A percentile compares a stretch with the other conserved stretches of the same genome.
Conservation (phyloP, 495 filamentous ascomycete species). For the Aspergillus carlsbadensis region DNA sequence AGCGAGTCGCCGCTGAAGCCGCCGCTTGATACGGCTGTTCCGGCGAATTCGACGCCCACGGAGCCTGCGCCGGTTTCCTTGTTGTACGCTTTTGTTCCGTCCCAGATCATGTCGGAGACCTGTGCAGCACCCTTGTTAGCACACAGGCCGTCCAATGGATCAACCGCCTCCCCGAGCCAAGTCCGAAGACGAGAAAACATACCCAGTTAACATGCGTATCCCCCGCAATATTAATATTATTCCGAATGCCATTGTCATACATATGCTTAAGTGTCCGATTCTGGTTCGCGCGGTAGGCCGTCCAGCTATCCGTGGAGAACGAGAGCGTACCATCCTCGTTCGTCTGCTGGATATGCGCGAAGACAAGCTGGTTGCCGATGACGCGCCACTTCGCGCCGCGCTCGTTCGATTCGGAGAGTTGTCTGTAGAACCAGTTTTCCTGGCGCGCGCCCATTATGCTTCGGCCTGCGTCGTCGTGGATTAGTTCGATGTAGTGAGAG, state of each 20-base stretch:
- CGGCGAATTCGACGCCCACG: conserved; percentile 67
- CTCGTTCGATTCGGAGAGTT: conserved; percentile 46
- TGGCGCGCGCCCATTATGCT: conserved; percentile 64
- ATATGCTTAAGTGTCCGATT: conserved; percentile 61
- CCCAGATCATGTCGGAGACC: conserved; percentile 62
- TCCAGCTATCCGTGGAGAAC: conserved; percentile 28
- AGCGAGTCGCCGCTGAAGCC: conserved; percentile 48
- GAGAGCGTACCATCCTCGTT: conserved; percentile 7
- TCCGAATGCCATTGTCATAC: conserved; percentile 59
- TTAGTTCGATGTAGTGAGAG: conserved; percentile 52
- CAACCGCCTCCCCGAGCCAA: no score
- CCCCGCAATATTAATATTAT: conserved; percentile 66
- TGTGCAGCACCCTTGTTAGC: not conserved
- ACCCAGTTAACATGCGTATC: conserved; percentile 61
- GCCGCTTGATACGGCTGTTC: conserved; percentile 57
- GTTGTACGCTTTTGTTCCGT: conserved; percentile 56
- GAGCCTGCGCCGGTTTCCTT: conserved; percentile 52
- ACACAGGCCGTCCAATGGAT: no score
- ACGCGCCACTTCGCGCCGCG: conserved; percentile 56
- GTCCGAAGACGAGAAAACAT: no score
- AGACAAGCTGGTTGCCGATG: conserved; percentile 64
- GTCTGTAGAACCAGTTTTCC: conserved; percentile 67
- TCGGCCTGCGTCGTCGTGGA: conserved; percentile 57
- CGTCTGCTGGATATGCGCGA: conserved; percentile 26
- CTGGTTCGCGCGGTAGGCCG: conserved; percentile 62